Base-by-base conservation (phyloP, 2,329 filamentous ascomycete species). In the Ascosphaera pollenicola region DNA sequence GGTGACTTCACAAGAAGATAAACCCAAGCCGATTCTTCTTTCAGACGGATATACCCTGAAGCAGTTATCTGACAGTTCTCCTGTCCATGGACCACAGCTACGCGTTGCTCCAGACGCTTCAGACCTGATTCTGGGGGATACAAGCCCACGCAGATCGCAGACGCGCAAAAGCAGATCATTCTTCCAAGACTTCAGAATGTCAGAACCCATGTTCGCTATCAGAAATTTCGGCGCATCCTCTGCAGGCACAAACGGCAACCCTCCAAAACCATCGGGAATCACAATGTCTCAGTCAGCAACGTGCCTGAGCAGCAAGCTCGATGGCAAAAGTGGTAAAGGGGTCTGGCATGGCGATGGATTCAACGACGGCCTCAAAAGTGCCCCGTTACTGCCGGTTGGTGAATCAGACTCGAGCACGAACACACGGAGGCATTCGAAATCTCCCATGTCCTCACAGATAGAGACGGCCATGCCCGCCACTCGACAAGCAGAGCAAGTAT, bases 51-150 rank as follows among this genome's bases (percentile, higher is more conserved):
- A 44, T 10, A 44, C 26, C 36, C 30, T 44, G 17, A 48, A 46
- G 31, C 42, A 47, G 13, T 38, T 48, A 28, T 42, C 43, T 11
- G 37, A 43, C 10, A 19, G 19, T 8, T 39, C 37, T 2, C 38
- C 41, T 26, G 38, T 28, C 13, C 38, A 34, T 32, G 46, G 46
- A 3, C 46, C 45, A 10, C 39, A 42, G 19, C 40, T 48, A 8
- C 43, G 45, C 16, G 46, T 48, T 26, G 43, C 45, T 3, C 41
- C 45, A 13, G 45, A 46, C 16, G 46, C 46, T n/a, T 45, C 46
- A 7, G 41, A 39, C n/a, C 17, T 48, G n/a, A 45, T 48, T 5
- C 43, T 48, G 45, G 46, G 46, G 7, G 13, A 13, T 28, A 7
- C 24, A 13, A 13, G 7, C 7, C 7, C 7, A 28, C 7, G 13